A percentile compares a stretch with the other conserved stretches of the same genome.
phyloP scores from a whole-genome alignment of 2,329 filamentous ascomycete genomes.

The Kalmusia sp. region DNA sequence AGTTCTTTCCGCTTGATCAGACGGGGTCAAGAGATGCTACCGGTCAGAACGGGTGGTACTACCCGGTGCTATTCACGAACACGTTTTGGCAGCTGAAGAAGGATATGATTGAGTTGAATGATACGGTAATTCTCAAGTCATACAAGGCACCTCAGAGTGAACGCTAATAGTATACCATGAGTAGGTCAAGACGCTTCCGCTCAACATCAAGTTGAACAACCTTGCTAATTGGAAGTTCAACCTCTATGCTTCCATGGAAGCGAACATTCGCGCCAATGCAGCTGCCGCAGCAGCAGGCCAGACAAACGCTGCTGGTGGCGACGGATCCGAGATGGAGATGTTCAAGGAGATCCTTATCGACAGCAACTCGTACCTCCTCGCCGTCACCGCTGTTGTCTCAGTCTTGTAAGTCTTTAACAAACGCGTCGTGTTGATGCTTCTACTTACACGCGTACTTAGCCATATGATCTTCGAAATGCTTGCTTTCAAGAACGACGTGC shows the following conservation, averaged over 20 bases:
- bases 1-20: slow-evolving; percentile 80
- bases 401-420: too few relatives aligned
- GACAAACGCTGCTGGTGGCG: slow-evolving; percentile 76
- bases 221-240: slow-evolving; percentile 88
- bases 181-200: slow-evolving; percentile 71
- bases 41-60: slow-evolving; percentile 92
- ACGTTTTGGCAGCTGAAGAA: slow-evolving; percentile 95
- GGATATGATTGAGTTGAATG: slow-evolving; percentile 91
- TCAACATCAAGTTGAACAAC: slow-evolving; percentile 85
- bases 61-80: slow-evolving; percentile 89
- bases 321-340: slow-evolving; percentile 94
- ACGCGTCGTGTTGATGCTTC: too few relatives aligned
- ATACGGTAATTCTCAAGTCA: slow-evolving; percentile 61
- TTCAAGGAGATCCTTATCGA: slow-evolving; percentile 95
- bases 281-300: slow-evolving; percentile 77
- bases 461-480: slow-evolving; percentile 96
- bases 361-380: slow-evolving; percentile 90
- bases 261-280: slow-evolving; percentile 83
- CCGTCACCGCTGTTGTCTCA: slow-evolving; percentile 82
- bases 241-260: slow-evolving; percentile 82
- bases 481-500: slow-evolving; percentile 95
- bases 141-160: too few relatives aligned
- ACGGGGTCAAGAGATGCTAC: slow-evolving; percentile 82
- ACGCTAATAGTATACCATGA: neutral
- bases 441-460: too few relatives aligned